Evolutionary conservation across 148 eudicot genomes (phyloP).

Genomic region (Rhododendron griersonianum): DNA sequence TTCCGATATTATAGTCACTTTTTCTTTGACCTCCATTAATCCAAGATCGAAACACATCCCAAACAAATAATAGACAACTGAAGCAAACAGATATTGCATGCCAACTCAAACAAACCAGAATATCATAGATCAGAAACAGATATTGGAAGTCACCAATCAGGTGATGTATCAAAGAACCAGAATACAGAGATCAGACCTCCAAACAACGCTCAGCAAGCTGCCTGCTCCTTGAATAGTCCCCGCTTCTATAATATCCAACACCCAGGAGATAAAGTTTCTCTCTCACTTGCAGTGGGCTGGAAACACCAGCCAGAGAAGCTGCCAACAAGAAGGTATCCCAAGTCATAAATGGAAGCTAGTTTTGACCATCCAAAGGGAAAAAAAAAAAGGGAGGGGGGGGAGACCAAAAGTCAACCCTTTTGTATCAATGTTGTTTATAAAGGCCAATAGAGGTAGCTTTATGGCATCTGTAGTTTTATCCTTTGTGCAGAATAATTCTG

Average conservation of each 20-base stretch:
- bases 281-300: conserved; percentile 42
- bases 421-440: not conserved
- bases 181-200: conserved; percentile 31
- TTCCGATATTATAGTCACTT: not conserved
- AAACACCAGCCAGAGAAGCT: conserved; percentile 44
- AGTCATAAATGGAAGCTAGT: not conserved
- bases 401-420: not conserved
- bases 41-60: not conserved
- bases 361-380: not conserved
- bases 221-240: conserved; percentile 48
- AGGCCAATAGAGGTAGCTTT: not conserved
- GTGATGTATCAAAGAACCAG: not conserved
- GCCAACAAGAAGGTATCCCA: conserved; percentile 16
- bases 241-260: conserved; percentile 53
- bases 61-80: not conserved
- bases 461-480: not conserved
- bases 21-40: not conserved
- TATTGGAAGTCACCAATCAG: not conserved
- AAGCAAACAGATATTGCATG: conserved; percentile 2
- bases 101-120: not conserved
- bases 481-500: not conserved
- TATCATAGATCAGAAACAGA: not conserved
- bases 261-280: conserved; percentile 52
- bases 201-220: conserved; percentile 46
- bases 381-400: not conserved